Evolutionary conservation across 148 eudicot species (phyloP), one percentile per base, ranked within the genome.

Genomic region (Gaultheria prostrata): DNA sequence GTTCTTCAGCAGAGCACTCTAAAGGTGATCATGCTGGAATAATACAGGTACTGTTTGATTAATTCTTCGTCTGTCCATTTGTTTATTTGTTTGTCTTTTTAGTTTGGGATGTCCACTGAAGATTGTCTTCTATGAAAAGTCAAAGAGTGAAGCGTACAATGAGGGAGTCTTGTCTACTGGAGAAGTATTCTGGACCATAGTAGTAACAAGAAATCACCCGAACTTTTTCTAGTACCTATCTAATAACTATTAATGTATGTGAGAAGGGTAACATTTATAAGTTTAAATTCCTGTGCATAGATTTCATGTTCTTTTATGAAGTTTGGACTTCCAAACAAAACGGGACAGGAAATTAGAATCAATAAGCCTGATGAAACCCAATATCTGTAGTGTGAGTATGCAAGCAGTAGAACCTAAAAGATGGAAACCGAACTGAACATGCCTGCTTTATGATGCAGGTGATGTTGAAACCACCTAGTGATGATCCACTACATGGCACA

Each of bases 21-120:
- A 92, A 73, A 80, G 97, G 95, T 71, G 98, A 95, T 81, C 98
- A 95, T 91, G 97, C 98, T 8, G 98, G 98, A 81, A 94, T 94
- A 76, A 95, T 94, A 85, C 98, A 95, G 97, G 98, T 95, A 83
- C 54, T 77, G 11, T 50, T 83, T 57, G 8, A 45, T 82, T 56
- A 85, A 20, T 53, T 18, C 59, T 65, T 15, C 35, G 17, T 45
- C 65, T 6, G 30, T 32, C 11, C 21, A 35, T 4, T 73, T 75
- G 43, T 48, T 46, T 75, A 2, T 65, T 10, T 26, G 35, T 14
- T 30, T 35, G 18, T 30, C 72, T 67, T 67, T 67, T 33, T 30
- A 30, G 72, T 26, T 65, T 65, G 71, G 71, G 71, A 65, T 65
- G 33, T 65, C 33, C 35, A 13, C 7, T 67, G 4, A 28, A 28